phyloP scores from a whole-genome alignment of 2,329 filamentous ascomycete species.

The Epichloe uncinata region DNA sequence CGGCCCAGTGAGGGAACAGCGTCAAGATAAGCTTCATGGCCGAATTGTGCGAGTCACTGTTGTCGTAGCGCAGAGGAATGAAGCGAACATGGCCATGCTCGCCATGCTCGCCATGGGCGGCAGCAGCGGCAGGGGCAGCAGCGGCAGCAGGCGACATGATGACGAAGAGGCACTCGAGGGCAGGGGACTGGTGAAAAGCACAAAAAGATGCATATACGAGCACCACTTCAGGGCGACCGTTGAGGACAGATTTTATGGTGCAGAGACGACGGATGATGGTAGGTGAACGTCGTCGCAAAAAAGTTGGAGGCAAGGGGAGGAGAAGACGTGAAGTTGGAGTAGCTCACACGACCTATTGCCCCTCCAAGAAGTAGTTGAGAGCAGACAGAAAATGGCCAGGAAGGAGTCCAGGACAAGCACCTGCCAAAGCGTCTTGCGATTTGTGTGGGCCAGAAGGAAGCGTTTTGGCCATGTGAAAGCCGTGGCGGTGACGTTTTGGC shows the following conservation, averaged over 20 bases:
- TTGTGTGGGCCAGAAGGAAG: constrained; percentile 17
- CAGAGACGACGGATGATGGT: constrained; percentile 3
- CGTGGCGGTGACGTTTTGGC: constrained; percentile 2
- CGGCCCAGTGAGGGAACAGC: constrained; percentile 72
- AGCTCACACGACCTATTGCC: constrained; percentile 28
- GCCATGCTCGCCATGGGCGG: too few relatives aligned
- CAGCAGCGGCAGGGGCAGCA: constrained; percentile 3
- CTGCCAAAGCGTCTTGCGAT: too few relatives aligned
- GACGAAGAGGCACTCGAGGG: background rate
- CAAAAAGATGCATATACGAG: background rate
- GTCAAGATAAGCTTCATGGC: constrained; percentile 67
- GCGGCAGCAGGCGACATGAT: constrained; percentile 22
- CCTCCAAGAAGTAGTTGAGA: constrained; percentile 13
- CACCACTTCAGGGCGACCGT: background rate
- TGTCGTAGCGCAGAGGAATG: constrained; percentile 69
- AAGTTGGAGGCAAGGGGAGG: background rate
- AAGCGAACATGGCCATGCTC: constrained; percentile 35
- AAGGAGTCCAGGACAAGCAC: constrained; percentile 7
- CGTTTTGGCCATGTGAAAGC: constrained; percentile 17
- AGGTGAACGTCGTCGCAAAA: background rate
- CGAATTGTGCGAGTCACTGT: constrained; percentile 61
- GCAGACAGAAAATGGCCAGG: constrained; percentile 7
- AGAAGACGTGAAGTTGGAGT: constrained; percentile 7
- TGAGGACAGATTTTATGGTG: background rate
- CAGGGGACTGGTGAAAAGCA: background rate